Conservation (phyloP, 1,284 basidiomycete genomes). For the Grifola frondosa region DNA sequence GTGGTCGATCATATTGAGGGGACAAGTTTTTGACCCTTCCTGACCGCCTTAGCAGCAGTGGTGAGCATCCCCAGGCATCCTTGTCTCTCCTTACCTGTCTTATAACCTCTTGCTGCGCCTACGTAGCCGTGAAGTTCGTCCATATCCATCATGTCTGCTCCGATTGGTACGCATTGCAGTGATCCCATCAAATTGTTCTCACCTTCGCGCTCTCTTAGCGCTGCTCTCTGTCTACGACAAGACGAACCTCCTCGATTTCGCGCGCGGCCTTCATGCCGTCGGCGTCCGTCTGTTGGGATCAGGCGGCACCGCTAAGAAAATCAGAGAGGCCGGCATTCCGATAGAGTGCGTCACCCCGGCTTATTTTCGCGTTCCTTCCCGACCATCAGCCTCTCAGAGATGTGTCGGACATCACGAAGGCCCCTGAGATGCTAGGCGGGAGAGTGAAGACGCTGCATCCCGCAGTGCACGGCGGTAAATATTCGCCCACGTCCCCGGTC, state of each 20-base stretch:
- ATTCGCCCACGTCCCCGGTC: background rate
- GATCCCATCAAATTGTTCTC: background rate
- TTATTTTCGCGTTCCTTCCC: background rate
- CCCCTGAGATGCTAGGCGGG: constrained; percentile 99
- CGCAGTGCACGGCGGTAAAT: constrained; percentile 91
- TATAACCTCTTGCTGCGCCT: too few relatives aligned
- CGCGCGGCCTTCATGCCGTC: constrained; percentile 75
- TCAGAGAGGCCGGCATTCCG: constrained; percentile 89
- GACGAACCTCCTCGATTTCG: constrained; percentile 86
- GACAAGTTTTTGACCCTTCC: too few relatives aligned
- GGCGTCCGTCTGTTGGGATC: constrained; percentile 92
- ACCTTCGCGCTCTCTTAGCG: constrained; percentile 45
- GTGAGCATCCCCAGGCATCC: too few relatives aligned
- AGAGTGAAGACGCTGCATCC: constrained; percentile 99
- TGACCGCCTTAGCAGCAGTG: too few relatives aligned
- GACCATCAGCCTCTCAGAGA: constrained; percentile 57
- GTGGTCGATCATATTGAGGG: too few relatives aligned
- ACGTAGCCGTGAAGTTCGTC: too few relatives aligned
- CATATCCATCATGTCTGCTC: constrained; percentile 36
- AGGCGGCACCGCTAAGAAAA: constrained; percentile 97
- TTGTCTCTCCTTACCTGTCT: too few relatives aligned
- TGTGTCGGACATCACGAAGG: constrained; percentile 97
- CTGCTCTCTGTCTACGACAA: constrained; percentile 98
- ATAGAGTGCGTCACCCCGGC: constrained; percentile 69
- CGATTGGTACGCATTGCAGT: constrained; percentile 36